These are phyloP conservation scores for Pichia occidentalis DNA, from an alignment of 805 yeast species.

Conservation along the genomic window DNA sequence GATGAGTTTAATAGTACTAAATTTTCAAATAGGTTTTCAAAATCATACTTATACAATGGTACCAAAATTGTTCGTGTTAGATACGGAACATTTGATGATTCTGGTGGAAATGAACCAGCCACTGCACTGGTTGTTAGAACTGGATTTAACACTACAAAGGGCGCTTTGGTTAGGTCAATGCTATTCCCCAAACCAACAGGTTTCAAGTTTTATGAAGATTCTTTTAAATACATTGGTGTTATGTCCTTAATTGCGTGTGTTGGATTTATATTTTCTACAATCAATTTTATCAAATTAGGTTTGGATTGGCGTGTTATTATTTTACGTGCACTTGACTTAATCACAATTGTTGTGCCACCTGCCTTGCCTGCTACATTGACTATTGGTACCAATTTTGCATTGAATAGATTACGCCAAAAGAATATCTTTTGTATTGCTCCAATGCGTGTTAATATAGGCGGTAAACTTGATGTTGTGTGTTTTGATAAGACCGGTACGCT, in stretches of 20 bases:
- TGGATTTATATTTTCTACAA: constrained; percentile 80
- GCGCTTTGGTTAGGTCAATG: constrained; percentile 91
- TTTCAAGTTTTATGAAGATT: constrained; percentile 88
- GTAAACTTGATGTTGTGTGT: constrained; percentile 82
- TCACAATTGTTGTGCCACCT: constrained; percentile 97
- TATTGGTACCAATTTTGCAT: constrained; percentile 91
- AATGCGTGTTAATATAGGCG: constrained; percentile 91
- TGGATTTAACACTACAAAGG: constrained; percentile 94
- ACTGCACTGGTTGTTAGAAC: constrained; percentile 83
- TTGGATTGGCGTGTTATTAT: constrained; percentile 64
- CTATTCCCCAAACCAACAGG: constrained; percentile 92
- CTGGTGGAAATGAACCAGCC: constrained; percentile 65
- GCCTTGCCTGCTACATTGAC: constrained; percentile 97
- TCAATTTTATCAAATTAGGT: constrained; percentile 74
- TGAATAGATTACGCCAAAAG: constrained; percentile 61
- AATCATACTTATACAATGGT: constrained; percentile 78
- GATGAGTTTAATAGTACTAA: constrained; percentile 50
- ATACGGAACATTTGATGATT: constrained; percentile 47
- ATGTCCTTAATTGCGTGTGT: constrained; percentile 80
- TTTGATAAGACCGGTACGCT: constrained; percentile 97
- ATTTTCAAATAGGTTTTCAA: constrained; percentile 60
- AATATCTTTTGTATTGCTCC: constrained; percentile 89
- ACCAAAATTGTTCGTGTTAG: constrained; percentile 83
- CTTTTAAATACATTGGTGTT: constrained; percentile 92
- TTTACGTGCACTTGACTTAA: constrained; percentile 84